A percentile compares a stretch with the other conserved stretches of the same genome.
These are phyloP conservation scores for Trametes sanguinea DNA, from an alignment of 768 basidiomycete species.

Conservation along the genomic window DNA sequence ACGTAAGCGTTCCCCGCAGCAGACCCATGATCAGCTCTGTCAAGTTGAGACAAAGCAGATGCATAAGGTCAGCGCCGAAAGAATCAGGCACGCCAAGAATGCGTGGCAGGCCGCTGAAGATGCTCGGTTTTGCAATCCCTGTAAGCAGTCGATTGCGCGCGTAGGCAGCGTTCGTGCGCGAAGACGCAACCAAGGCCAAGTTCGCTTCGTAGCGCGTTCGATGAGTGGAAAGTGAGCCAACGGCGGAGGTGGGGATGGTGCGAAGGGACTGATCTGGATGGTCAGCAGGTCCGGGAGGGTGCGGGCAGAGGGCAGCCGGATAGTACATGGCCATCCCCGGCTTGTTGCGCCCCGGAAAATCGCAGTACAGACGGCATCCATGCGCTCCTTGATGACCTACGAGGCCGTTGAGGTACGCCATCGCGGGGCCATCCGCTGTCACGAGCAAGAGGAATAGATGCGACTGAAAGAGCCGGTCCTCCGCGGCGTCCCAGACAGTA, in stretches of 20 bases:
- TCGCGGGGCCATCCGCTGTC: conserved; percentile 15
- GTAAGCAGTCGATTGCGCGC: conserved; percentile 29
- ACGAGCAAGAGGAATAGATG: conserved; percentile 25
- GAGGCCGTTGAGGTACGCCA: conserved; percentile 34
- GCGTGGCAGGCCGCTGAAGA: conserved; percentile 34
- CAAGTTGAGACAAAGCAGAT: conserved; percentile 40
- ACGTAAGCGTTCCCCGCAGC: conserved; percentile 35
- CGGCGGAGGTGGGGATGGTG: not conserved
- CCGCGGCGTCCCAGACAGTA: conserved; percentile 31
- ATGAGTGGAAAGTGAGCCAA: not conserved
- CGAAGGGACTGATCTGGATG: conserved; percentile 35
- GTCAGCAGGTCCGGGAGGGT: conserved; percentile 23
- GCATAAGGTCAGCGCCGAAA: conserved; percentile 43
- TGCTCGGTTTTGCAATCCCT: conserved; percentile 39
- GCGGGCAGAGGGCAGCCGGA: conserved; percentile 33
- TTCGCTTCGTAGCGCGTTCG: conserved; percentile 22
- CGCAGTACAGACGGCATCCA: conserved; percentile 41
- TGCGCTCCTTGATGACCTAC: conserved; percentile 37
- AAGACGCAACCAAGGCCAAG: conserved; percentile 23
- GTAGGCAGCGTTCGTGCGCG: conserved; percentile 32
- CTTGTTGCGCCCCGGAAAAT: conserved; percentile 32
- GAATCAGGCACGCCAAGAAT: not conserved
- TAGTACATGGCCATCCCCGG: conserved; percentile 35
- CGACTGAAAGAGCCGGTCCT: not conserved
- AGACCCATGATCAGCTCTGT: conserved; percentile 36